Evolutionary conservation across 1,284 basidiomycete genomes (phyloP).

Genomic region (Apiotrichum siamense): DNA sequence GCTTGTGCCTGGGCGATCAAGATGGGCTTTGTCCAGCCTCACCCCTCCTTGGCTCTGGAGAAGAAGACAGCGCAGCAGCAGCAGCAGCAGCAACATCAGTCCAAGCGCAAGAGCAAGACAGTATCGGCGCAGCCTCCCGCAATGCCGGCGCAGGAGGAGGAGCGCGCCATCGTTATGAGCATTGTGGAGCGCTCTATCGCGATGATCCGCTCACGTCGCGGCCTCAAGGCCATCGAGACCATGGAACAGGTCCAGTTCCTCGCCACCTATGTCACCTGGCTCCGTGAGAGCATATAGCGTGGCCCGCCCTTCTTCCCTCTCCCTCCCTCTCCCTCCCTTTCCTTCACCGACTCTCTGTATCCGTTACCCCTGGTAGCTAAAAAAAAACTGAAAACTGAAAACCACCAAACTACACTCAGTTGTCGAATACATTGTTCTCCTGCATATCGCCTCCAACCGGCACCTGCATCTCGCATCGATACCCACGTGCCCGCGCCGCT

Average conservation of each 20-base stretch:
- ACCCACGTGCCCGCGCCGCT: no score
- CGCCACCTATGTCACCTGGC: constrained; percentile 66
- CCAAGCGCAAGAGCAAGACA: constrained; percentile 5
- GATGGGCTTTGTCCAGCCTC: constrained; percentile 62
- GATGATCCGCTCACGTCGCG: constrained; percentile 67
- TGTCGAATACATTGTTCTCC: no score
- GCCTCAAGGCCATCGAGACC: constrained; percentile 81
- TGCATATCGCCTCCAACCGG: no score
- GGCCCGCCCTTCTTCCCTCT: neutral
- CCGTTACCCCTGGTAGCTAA: neutral
- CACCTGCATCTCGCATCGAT: no score
- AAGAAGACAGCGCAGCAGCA: constrained; percentile 2
- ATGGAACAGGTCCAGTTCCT: constrained; percentile 85
- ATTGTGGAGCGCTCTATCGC: constrained; percentile 68
- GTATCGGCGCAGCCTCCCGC: neutral
- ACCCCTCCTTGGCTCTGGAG: constrained; percentile 29
- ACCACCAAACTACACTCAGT: neutral
- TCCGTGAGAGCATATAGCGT: constrained; percentile 44
- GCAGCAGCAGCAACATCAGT: neutral
- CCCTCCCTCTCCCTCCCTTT: neutral
- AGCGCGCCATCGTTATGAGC: constrained; percentile 53
- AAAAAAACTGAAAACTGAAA: neutral
- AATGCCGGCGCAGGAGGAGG: constrained; percentile 15
- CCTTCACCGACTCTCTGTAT: neutral
- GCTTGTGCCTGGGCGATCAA: constrained; percentile 91